A percentile compares a stretch with the other conserved stretches of the same genome.
These are phyloP conservation scores for Mycena filopes DNA, from an alignment of 768 basidiomycete genomes.

Conservation along the genomic window DNA sequence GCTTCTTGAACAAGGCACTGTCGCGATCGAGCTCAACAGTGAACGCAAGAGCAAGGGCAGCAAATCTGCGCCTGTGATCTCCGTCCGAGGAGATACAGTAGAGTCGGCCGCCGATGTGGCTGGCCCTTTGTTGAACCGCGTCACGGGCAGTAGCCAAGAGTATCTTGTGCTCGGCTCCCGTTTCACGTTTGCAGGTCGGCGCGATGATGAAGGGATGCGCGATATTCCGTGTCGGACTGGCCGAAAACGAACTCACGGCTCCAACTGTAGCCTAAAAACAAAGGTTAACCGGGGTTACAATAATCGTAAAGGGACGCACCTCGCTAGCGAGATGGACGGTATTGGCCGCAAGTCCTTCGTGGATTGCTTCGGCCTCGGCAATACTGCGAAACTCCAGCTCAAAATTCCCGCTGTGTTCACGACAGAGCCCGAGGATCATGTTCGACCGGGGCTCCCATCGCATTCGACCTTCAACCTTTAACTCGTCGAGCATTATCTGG, in stretches of 20 bases:
- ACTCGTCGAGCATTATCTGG: slow-evolving; percentile 3
- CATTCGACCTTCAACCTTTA: slow-evolving; percentile 1
- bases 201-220: background rate
- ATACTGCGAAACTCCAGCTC: too few species aligned
- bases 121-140: background rate
- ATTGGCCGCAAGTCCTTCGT: too few species aligned
- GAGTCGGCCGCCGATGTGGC: background rate
- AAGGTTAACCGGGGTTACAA: too few species aligned
- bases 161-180: too few species aligned
- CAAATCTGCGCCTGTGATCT: background rate
- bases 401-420: too few species aligned
- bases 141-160: too few species aligned
- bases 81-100: slow-evolving; percentile 9
- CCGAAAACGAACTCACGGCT: background rate
- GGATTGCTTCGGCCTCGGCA: too few species aligned
- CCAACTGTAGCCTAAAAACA: background rate
- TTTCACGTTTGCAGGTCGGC: slow-evolving; percentile 1
- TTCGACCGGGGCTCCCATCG: background rate
- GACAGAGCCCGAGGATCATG: too few species aligned
- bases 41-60: background rate
- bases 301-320: too few species aligned
- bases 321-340: too few species aligned
- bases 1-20: background rate
- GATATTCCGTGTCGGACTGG: background rate
- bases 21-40: slow-evolving; percentile 3